phyloP scores from a whole-genome alignment of 2,329 filamentous ascomycete species.

The Kalmusia sp. region DNA sequence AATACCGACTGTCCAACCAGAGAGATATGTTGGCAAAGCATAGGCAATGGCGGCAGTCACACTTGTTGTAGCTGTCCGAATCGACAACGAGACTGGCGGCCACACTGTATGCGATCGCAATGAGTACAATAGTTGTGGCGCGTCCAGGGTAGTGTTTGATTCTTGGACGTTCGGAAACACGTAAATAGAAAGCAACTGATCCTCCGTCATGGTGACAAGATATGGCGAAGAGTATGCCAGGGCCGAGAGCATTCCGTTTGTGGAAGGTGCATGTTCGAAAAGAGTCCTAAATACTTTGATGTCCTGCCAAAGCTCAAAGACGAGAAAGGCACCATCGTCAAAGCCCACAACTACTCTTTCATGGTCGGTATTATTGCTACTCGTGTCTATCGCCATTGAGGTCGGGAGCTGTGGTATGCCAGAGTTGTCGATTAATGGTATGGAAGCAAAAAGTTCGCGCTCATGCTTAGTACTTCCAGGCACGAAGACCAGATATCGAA shows the following conservation, averaged over 20 bases:
- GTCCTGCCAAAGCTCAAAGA: conserved; percentile 68
- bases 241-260: conserved; percentile 70
- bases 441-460: conserved; percentile 65
- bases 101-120: conserved; percentile 81
- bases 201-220: conserved; percentile 77
- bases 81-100: conserved; percentile 80
- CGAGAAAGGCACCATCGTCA: conserved; percentile 60
- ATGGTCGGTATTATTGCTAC: conserved; percentile 33
- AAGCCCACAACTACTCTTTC: conserved; percentile 44
- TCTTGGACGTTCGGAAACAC: conserved; percentile 55
- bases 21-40: conserved; percentile 75
- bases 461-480: conserved; percentile 73
- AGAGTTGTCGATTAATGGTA: conserved; percentile 28
- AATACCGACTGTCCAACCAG: conserved; percentile 89
- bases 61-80: conserved; percentile 69
- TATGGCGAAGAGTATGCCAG: conserved; percentile 79
- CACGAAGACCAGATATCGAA: conserved; percentile 71
- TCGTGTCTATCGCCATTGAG: conserved; percentile 68
- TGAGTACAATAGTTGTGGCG: conserved; percentile 73
- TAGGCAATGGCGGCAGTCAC: conserved; percentile 88
- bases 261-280: conserved; percentile 68
- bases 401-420: conserved; percentile 56
- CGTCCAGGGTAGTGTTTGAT: conserved; percentile 25
- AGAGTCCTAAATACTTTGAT: conserved; percentile 54
- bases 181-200: conserved; percentile 79